Conservation (phyloP, 306 rosid genomes). For the Inga oerstediana region DNA sequence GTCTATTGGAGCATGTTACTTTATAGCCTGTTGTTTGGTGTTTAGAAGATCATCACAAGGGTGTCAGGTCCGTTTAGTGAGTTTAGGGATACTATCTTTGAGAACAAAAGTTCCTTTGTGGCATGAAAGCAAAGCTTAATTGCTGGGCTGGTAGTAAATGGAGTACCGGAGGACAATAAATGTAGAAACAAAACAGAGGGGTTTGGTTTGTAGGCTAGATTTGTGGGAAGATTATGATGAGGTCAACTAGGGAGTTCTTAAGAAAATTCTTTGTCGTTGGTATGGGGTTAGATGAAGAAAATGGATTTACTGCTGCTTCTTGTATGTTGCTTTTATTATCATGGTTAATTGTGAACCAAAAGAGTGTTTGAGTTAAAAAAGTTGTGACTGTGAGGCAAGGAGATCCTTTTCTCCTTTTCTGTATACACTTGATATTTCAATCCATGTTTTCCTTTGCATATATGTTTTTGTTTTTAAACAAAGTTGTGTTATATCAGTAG, state of each 20-base stretch:
- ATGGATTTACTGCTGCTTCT: background rate
- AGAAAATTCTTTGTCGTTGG: background rate
- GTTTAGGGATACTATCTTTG: too few species aligned
- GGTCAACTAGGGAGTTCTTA: background rate
- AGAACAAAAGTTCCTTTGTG: background rate
- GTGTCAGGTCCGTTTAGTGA: background rate
- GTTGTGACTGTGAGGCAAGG: background rate
- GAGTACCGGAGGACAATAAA: background rate
- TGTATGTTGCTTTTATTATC: background rate
- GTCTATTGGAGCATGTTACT: background rate
- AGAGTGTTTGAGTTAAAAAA: background rate
- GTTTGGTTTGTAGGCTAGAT: background rate
- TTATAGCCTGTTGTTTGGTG: background rate
- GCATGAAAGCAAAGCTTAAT: background rate
- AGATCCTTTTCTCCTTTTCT: too few species aligned
- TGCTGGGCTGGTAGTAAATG: background rate
- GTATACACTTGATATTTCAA: too few species aligned
- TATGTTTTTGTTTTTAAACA: background rate
- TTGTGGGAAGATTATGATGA: background rate
- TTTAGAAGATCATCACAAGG: too few species aligned
- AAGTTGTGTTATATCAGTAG: background rate
- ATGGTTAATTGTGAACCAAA: background rate
- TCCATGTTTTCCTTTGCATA: conserved; percentile 16
- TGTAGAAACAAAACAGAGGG: background rate
- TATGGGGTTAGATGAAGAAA: background rate